A percentile compares a stretch with the other conserved stretches of the same genome.
Conservation (phyloP, 2,329 filamentous ascomycete species). For the Alternaria angustiovoidea region DNA sequence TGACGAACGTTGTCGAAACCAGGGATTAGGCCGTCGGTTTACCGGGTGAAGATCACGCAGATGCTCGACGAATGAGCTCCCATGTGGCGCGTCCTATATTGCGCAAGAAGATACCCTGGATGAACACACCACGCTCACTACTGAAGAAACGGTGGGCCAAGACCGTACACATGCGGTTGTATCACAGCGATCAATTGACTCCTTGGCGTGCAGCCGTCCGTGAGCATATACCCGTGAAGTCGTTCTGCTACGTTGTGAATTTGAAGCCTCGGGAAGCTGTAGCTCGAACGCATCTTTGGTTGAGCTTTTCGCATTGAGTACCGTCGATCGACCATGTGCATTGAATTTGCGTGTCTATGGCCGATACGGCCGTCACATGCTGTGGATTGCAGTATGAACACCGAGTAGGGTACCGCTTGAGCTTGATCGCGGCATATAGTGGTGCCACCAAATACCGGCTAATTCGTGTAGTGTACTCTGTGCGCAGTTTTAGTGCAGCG, state of each 20-base stretch:
- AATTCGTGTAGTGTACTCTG: background rate
- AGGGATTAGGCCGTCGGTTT: background rate
- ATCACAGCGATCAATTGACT: background rate
- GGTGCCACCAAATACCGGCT: background rate
- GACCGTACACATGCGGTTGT: too few species aligned
- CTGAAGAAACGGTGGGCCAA: background rate
- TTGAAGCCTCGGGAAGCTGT: background rate
- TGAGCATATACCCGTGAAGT: background rate
- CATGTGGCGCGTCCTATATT: background rate
- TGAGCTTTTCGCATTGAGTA: background rate
- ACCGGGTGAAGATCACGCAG: background rate
- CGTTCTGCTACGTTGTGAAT: too few species aligned
- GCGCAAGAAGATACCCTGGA: background rate
- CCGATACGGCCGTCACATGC: background rate
- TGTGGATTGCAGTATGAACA: background rate
- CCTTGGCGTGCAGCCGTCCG: background rate
- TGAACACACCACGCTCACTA: background rate
- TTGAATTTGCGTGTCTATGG: background rate
- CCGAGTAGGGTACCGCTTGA: background rate
- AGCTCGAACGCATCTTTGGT: background rate
- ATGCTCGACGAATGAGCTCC: conserved; percentile 2
- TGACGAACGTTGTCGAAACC: background rate
- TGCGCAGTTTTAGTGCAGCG: background rate
- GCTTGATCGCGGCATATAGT: background rate
- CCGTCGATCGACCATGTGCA: background rate